Evolutionary conservation across 176 grass and related monocot species (phyloP).

Genomic region (Pontederia paniculata): DNA sequence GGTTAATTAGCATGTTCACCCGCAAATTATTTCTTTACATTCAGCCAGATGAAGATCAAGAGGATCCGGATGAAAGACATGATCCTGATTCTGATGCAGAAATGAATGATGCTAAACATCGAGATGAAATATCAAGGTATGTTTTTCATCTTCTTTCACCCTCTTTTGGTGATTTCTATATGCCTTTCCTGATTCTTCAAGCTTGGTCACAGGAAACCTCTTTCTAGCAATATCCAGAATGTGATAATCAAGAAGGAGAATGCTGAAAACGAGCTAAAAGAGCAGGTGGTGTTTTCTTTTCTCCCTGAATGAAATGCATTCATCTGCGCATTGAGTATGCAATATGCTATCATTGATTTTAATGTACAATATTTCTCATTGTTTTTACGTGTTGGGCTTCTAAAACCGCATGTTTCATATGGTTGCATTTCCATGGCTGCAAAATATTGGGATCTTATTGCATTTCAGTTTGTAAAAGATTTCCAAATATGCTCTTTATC

Average conservation of each 20-base stretch:
- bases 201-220: slow-evolving; percentile 27
- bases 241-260: slow-evolving; percentile 60
- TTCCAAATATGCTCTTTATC: no score
- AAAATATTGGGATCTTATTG: no score
- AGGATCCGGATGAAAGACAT: slow-evolving; percentile 61
- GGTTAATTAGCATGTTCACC: no score
- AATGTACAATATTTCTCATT: no score
- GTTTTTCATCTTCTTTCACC: not conserved
- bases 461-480: no score
- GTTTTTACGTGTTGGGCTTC: no score
- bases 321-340: no score
- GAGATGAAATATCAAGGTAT: slow-evolving; percentile 31
- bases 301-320: no score
- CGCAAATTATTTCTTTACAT: not conserved
- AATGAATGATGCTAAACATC: slow-evolving; percentile 31
- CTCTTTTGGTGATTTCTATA: not conserved
- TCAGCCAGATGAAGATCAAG: slow-evolving; percentile 81
- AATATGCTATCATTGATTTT: no score
- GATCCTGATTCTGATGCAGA: slow-evolving; percentile 74
- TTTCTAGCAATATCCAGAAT: slow-evolving; percentile 33
- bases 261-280: slow-evolving; percentile 39
- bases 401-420: no score
- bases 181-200: slow-evolving; percentile 4
- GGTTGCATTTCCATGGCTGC: no score
- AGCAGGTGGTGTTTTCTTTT: slow-evolving; percentile 36